Evolutionary conservation across 2,329 filamentous ascomycete species (phyloP), one percentile per base, ranked within the genome.

Genomic region (Phialocephala subalpina): DNA sequence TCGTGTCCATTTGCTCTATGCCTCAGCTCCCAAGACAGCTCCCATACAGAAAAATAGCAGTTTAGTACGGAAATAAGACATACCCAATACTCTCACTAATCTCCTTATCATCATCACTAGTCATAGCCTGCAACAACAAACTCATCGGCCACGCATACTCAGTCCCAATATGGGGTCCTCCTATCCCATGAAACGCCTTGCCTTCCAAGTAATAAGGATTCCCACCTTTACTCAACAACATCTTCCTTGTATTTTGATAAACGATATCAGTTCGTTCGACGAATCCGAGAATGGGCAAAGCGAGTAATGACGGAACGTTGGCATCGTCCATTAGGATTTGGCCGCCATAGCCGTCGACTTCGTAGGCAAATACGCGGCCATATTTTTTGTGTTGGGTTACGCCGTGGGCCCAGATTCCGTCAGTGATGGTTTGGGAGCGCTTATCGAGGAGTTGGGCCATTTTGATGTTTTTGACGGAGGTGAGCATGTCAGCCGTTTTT

Each of bases 91-190:
- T 92, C 58, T 87, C 84, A 67, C 80, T 82, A 69, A 99, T 98
- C 80, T 99, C 96, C 0, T 84, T 82, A 67, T 97, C 94, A 64
- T 94, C 84, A 59, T 95, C 86, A 6, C 90, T 91, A 0, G 96
- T 99, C 85, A 96, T 93, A 2, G 93, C 93, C 79, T 97, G 94
- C 22, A 97, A 87, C 9, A 99, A 84, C 68, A 97, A 82, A 77
- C 92, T 96, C 94, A 99, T 98, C 0, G 96, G 96, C 96, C 96
- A 99, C 8, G 95, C 96, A 71, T 97, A 92, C 73, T 87, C 82
- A n/a, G 97, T 81, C 0, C 96, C 96, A 71, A 97, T 91, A 74
- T 89, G 88, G 7, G 87, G 87, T 4, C 86, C 96, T 73, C 96
- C 96, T 72, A 99, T 97, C 7, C 96, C 96, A 58, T 87, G 86